Conservation (phyloP, 768 basidiomycete genomes). For the Boletellus sp. region DNA sequence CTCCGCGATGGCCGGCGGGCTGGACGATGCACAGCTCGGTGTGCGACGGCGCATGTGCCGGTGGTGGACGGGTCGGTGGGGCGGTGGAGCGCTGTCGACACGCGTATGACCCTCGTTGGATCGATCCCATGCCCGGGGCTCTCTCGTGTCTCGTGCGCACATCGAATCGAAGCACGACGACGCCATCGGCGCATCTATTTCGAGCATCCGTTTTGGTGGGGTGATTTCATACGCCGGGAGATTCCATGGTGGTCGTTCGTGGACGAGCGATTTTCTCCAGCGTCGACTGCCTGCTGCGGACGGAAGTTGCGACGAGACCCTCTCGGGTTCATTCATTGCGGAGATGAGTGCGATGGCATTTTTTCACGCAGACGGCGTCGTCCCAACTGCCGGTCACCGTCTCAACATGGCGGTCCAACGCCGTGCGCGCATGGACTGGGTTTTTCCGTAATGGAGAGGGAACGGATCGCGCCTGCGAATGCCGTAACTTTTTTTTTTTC, state of each 20-base stretch:
- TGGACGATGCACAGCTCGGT: conserved; percentile 45
- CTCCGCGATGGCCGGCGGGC: conserved; percentile 40
- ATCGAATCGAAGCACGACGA: neutral
- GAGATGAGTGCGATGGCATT: too few species aligned
- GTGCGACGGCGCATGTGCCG: conserved; percentile 56
- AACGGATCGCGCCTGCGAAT: neutral
- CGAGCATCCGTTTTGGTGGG: neutral
- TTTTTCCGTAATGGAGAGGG: neutral
- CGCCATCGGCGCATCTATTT: neutral
- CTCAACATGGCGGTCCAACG: too few species aligned
- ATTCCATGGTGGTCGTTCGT: neutral
- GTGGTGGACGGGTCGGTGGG: conserved; percentile 61
- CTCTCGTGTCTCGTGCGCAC: neutral
- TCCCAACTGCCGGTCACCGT: too few species aligned
- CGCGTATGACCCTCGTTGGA: neutral
- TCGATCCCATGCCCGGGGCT: conserved; percentile 1
- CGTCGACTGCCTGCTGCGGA: neutral
- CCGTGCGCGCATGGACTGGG: neutral
- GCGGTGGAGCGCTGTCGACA: neutral
- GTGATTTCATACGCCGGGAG: neutral
- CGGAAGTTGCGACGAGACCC: neutral
- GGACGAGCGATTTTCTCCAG: neutral
- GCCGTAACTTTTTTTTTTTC: neutral
- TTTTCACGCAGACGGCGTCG: too few species aligned
- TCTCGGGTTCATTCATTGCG: too few species aligned